Percentiles rank a stretch among this genome's conserved stretches.
Conservation (phyloP, 2,329 filamentous ascomycete genomes). For the Coniosporium tulheliwenetii region DNA sequence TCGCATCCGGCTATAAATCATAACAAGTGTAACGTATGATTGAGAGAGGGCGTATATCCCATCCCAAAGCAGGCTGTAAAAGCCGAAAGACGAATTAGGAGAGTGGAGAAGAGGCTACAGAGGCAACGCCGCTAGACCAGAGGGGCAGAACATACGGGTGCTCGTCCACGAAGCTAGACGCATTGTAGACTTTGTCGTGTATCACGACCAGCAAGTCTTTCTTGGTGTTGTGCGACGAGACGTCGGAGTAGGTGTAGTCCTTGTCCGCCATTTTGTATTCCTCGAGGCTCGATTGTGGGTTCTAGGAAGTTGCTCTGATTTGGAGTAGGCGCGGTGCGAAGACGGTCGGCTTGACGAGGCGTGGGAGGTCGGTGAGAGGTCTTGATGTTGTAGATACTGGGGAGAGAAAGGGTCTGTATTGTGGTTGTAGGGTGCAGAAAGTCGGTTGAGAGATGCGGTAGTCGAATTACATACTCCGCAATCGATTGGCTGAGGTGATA, state of each 20-base stretch:
- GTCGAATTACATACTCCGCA: too few relatives aligned
- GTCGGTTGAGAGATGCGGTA: too few relatives aligned
- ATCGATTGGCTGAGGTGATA: too few relatives aligned
- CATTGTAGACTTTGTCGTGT: constrained; percentile 94
- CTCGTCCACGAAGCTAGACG: constrained; percentile 83
- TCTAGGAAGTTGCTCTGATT: too few relatives aligned
- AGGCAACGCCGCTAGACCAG: neutral
- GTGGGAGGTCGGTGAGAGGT: constrained; percentile 50
- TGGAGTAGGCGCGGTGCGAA: too few relatives aligned
- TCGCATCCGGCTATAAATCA: too few relatives aligned
- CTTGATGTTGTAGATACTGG: constrained; percentile 11
- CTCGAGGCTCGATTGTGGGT: neutral
- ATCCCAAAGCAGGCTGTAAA: too few relatives aligned
- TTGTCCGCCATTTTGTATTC: constrained; percentile 11
- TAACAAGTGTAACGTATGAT: too few relatives aligned
- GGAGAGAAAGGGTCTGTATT: too few relatives aligned
- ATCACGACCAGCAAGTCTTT: constrained; percentile 86
- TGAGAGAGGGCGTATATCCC: too few relatives aligned
- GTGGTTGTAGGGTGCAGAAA: too few relatives aligned
- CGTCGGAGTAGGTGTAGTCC: constrained; percentile 61
- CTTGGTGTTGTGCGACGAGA: constrained; percentile 78
- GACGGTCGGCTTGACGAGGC: constrained; percentile 39
- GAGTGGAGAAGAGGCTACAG: neutral
- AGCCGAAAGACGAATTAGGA: too few relatives aligned
- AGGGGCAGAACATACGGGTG: constrained; percentile 55